Base-by-base conservation (phyloP, 495 filamentous ascomycete species). In the Talaromyces liani region DNA sequence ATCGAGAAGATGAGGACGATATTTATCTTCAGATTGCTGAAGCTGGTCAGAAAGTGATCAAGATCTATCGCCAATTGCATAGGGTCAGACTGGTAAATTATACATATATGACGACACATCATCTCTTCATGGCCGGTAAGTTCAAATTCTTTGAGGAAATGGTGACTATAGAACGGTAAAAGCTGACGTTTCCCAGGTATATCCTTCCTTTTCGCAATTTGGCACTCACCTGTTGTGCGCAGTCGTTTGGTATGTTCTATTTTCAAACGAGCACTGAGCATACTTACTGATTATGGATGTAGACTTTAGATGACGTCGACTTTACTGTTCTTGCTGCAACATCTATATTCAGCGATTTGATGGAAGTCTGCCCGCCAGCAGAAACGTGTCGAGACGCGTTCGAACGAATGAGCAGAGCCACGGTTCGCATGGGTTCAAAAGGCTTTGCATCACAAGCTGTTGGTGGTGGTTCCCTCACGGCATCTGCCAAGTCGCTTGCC, bases 261-360 rank as follows among this genome's bases (percentile, higher is more conserved):
- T 16, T 45, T 45, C 56, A 3, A 27, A 16, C 1, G 24, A 27
- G 22, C 12, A 6, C 22, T 2, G 20, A 3, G 10, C 20, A 29
- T 56, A 56, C 1, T 16, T 25, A 9, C 9, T 29, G n/a, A 27
- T 16, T 31, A 5, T 16, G 14, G n/a, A 4, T 63, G 10, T 67
- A 94, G 90, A 88, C 91, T 5, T 87, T 96, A 74, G 93, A 97
- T 66, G 93, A 97, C 70, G 91, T 98, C 20, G 93, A 98, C 69
- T 96, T 96, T 70, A 97, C 93, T 9, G 90, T 97, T 22, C 83
- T 97, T 58, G 91, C 93, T n/a, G 93, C 92, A 24, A 97, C 88
- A 18, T 97, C 93, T n/a, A 88, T 92, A 4, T 77, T 92, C 2
- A 83, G 82, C 7, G 89, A 92, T 69, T 71, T 92, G 57, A 88